Evolutionary conservation across 2,329 filamentous ascomycete genomes (phyloP).

Genomic region (Trichoderma sp.): DNA sequence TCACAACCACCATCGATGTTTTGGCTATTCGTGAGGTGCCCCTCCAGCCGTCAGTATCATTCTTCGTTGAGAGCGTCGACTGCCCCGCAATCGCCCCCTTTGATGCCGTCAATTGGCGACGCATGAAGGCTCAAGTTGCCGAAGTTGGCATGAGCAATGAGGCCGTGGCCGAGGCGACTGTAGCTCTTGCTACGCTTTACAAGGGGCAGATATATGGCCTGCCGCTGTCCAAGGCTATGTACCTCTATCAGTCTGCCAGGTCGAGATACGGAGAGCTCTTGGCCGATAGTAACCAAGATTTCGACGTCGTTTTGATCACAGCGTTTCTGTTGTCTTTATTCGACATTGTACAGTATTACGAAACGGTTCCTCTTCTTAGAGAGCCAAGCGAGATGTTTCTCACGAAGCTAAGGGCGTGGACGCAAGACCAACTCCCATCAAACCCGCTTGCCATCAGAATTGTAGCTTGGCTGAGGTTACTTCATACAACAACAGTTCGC

Average conservation of each 20-base stretch:
- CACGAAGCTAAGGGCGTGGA: slow-evolving; percentile 7
- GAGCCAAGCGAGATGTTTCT: slow-evolving; percentile 15
- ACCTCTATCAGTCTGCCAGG: slow-evolving; percentile 16
- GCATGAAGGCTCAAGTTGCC: slow-evolving; percentile 18
- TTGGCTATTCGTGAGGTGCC: slow-evolving; percentile 17
- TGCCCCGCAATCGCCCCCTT: slow-evolving; percentile 23
- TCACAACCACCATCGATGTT: slow-evolving; percentile 26
- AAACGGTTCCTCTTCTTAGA: slow-evolving; percentile 8
- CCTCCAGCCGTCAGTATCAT: slow-evolving; percentile 15
- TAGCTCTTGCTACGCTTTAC: slow-evolving; percentile 22
- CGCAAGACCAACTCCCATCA: not conserved
- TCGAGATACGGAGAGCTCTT: not conserved
- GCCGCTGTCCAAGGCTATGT: slow-evolving; percentile 15
- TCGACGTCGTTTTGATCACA: not conserved
- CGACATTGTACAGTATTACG: slow-evolving; percentile 18
- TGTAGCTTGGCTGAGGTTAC: slow-evolving; percentile 23
- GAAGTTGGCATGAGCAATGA: slow-evolving; percentile 6
- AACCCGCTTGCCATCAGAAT: slow-evolving; percentile 13
- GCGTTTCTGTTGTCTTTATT: slow-evolving; percentile 24
- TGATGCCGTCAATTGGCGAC: slow-evolving; percentile 24
- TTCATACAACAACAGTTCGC: slow-evolving; percentile 22
- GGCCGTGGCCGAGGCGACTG: slow-evolving; percentile 14
- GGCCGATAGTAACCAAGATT: slow-evolving; percentile 2
- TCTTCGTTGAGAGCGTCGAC: slow-evolving; percentile 25
- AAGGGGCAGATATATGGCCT: slow-evolving; percentile 21